Evolutionary conservation across 2,329 filamentous ascomycete genomes (phyloP).

Genomic region (Ophiognomonia clavigignenti-juglandacearum): DNA sequence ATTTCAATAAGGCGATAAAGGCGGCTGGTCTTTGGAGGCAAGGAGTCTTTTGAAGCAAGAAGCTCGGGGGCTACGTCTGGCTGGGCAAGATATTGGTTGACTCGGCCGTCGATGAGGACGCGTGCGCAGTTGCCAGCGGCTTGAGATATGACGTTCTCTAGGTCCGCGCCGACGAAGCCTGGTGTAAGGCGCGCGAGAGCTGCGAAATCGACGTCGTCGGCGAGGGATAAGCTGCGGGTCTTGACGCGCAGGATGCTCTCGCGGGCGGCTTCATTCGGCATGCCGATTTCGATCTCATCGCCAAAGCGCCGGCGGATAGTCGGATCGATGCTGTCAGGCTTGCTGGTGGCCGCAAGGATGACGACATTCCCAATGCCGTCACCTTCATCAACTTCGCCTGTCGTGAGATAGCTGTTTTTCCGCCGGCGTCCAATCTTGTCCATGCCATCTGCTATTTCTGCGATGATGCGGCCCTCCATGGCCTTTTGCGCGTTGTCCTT

Average conservation of each 20-base stretch:
- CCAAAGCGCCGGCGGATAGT: slow-evolving; percentile 70
- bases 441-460: slow-evolving; percentile 82
- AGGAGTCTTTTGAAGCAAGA: neutral
- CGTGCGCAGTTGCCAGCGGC: slow-evolving; percentile 34
- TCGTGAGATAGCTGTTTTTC: slow-evolving; percentile 35
- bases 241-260: slow-evolving; percentile 73
- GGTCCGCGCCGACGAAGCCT: slow-evolving; percentile 88
- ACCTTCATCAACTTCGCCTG: slow-evolving; percentile 74
- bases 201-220: slow-evolving; percentile 67
- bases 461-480: slow-evolving; percentile 83
- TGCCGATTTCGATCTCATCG: slow-evolving; percentile 79
- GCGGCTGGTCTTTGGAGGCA: neutral
- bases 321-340: slow-evolving; percentile 80
- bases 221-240: slow-evolving; percentile 59
- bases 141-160: slow-evolving; percentile 57
- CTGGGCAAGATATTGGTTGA: neutral
- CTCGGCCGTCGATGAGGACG: slow-evolving; percentile 19
- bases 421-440: slow-evolving; percentile 73
- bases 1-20: slow-evolving; percentile 15
- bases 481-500: slow-evolving; percentile 78
- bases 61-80: neutral
- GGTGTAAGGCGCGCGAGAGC: slow-evolving; percentile 78
- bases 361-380: slow-evolving; percentile 72
- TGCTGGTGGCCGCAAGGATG: slow-evolving; percentile 86
- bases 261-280: slow-evolving; percentile 74